Percentiles rank a stretch among this genome's conserved stretches.
Conservation (phyloP, 257 asterid genomes). For the Nicotiana tomentosiformis region DNA sequence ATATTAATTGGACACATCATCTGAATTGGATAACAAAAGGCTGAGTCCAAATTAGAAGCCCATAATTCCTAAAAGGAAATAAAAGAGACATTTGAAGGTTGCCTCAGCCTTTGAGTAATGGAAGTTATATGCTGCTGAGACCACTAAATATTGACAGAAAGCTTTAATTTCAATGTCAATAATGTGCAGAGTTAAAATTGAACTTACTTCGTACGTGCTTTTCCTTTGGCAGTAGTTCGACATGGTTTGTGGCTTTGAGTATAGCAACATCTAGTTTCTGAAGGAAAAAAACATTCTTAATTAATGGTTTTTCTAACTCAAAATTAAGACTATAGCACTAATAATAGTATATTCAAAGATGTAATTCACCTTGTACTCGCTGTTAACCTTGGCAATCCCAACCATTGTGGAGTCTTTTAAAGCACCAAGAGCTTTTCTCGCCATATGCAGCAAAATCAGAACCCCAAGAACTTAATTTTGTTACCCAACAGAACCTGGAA, state of each 20-base stretch:
- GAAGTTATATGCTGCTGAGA: no score
- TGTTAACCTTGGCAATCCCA: conserved; percentile 69
- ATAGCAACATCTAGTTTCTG: conserved; percentile 65
- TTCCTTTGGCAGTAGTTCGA: conserved; percentile 65
- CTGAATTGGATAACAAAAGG: neutral
- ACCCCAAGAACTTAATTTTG: neutral
- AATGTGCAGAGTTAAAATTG: neutral
- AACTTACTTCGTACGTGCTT: conserved; percentile 73
- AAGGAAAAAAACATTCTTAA: conserved; percentile 12
- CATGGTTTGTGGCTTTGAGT: conserved; percentile 81
- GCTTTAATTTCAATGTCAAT: neutral
- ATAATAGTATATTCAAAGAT: neutral
- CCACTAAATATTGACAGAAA: neutral
- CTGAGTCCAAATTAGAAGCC: neutral
- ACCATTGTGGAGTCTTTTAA: conserved; percentile 72
- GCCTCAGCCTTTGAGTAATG: no score
- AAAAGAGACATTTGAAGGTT: neutral
- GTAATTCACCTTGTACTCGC: conserved; percentile 56
- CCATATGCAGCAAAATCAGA: neutral
- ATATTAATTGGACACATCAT: neutral
- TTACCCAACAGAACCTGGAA: neutral
- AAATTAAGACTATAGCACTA: neutral
- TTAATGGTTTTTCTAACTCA: neutral
- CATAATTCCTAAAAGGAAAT: no score
- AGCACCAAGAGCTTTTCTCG: conserved; percentile 58